These are phyloP conservation scores for Tylopilus sp. DNA, from an alignment of 768 basidiomycete species.

Conservation along the genomic window DNA sequence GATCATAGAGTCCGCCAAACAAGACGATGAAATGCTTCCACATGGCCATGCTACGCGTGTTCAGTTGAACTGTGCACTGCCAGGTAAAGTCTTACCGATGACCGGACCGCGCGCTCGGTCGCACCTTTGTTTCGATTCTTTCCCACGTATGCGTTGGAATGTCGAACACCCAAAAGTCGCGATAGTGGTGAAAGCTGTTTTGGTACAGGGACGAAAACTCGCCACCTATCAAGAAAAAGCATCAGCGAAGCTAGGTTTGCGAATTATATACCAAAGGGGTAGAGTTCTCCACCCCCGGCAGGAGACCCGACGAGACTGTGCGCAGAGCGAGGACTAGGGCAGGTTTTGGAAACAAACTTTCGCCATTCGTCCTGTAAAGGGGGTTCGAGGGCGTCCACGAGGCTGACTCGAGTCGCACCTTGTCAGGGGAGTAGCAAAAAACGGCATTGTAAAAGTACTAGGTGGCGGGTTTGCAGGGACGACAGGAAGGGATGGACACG, in stretches of 20 bases:
- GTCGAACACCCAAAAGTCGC: constrained; percentile 88
- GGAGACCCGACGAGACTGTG: constrained; percentile 77
- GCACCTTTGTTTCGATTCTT: constrained; percentile 79
- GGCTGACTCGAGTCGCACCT: constrained; percentile 43
- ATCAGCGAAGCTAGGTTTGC: neutral
- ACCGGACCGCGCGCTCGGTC: constrained; percentile 78
- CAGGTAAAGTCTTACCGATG: constrained; percentile 69
- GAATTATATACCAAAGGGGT: constrained; percentile 61
- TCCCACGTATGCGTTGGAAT: constrained; percentile 80
- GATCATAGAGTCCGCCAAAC: constrained; percentile 90
- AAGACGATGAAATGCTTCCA: constrained; percentile 88
- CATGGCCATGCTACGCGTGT: constrained; percentile 81
- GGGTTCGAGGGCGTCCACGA: too few relatives aligned
- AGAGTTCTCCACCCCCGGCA: constrained; percentile 80
- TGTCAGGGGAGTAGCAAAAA: constrained; percentile 82
- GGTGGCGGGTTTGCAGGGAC: neutral
- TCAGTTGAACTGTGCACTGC: too few relatives aligned
- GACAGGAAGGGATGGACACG: fast-evolving
- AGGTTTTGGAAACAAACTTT: constrained; percentile 75
- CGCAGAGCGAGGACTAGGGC: constrained; percentile 84
- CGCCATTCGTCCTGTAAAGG: constrained; percentile 77
- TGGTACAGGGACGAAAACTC: constrained; percentile 85
- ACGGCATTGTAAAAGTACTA: constrained; percentile 91
- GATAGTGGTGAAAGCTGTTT: constrained; percentile 83
- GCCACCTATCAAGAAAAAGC: constrained; percentile 46